A percentile compares a stretch with the other conserved stretches of the same genome.
phyloP scores from a whole-genome alignment of 2,329 filamentous ascomycete species.

The Trichoderma atrobrunneum region DNA sequence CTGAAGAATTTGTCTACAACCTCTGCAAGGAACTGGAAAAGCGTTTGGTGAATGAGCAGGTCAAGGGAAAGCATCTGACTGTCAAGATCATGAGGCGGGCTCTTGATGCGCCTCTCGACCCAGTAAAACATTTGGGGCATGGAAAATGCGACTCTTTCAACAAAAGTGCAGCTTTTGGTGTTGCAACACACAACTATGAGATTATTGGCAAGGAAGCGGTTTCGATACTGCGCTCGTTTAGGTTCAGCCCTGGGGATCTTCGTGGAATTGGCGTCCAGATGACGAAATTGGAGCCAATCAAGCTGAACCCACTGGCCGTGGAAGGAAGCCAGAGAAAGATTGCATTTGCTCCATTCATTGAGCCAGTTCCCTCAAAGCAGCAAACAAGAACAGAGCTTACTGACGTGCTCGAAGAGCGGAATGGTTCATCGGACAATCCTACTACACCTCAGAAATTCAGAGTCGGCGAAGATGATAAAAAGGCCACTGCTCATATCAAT shows the following conservation, averaged over 20 bases:
- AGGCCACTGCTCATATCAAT: constrained; percentile 69
- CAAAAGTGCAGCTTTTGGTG: constrained; percentile 78
- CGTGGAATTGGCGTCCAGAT: constrained; percentile 89
- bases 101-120: constrained; percentile 82
- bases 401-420: constrained; percentile 45
- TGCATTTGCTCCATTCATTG: constrained; percentile 61
- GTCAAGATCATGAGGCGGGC: constrained; percentile 93
- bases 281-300: constrained; percentile 84
- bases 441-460: constrained; percentile 52
- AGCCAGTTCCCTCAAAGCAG: constrained; percentile 40
- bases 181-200: constrained; percentile 74
- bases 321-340: constrained; percentile 79
- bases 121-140: constrained; percentile 89
- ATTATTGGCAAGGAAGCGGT: constrained; percentile 77
- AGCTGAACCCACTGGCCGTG: constrained; percentile 49
- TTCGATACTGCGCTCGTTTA: constrained; percentile 76
- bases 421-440: constrained; percentile 47
- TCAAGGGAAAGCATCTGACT: constrained; percentile 84
- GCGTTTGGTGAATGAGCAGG: constrained; percentile 74
- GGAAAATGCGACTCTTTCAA: constrained; percentile 94
- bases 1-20: constrained; percentile 85
- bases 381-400: constrained; percentile 45
- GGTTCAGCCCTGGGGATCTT: constrained; percentile 87
- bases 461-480: constrained; percentile 47
- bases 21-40: constrained; percentile 82